These are phyloP conservation scores for Leccinum disarticulatum DNA, from an alignment of 768 basidiomycete genomes.

Conservation along the genomic window DNA sequence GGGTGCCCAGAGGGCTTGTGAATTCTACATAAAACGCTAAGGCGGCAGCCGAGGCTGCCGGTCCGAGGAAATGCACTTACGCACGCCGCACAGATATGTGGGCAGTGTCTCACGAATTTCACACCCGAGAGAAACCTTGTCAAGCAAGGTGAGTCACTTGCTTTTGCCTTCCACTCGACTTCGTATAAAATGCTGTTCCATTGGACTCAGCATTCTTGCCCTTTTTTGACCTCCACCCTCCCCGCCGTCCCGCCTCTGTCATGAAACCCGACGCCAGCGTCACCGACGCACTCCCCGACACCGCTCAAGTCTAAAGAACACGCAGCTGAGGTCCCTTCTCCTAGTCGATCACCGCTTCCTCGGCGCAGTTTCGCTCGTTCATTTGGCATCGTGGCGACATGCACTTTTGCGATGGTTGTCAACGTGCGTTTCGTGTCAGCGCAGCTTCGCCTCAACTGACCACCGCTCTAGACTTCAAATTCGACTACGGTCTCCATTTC, in stretches of 20 bases:
- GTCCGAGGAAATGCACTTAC: too few species aligned
- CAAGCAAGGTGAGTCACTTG: too few species aligned
- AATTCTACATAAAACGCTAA: too few species aligned
- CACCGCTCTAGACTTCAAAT: constrained; percentile 28
- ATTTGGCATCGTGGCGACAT: constrained; percentile 35
- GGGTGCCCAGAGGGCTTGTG: too few species aligned
- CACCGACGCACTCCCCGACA: constrained; percentile 15
- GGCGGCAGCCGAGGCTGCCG: too few species aligned
- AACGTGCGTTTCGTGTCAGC: constrained; percentile 27
- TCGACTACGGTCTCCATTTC: constrained; percentile 50
- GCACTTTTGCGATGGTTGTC: constrained; percentile 41
- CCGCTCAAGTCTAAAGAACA: constrained; percentile 11
- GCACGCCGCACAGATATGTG: too few species aligned
- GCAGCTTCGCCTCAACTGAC: constrained; percentile 4
- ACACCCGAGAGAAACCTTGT: too few species aligned
- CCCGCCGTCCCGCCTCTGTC: background rate
- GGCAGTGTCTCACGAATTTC: too few species aligned
- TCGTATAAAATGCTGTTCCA: background rate
- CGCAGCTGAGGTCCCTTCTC: background rate
- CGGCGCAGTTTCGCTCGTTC: constrained; percentile 27
- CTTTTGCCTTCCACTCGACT: background rate
- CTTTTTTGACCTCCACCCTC: background rate
- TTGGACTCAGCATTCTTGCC: background rate
- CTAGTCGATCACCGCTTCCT: background rate
- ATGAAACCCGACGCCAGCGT: constrained; percentile 11